Conservation (phyloP, 2,329 filamentous ascomycete genomes). For the Aspergillus tubingensis region DNA sequence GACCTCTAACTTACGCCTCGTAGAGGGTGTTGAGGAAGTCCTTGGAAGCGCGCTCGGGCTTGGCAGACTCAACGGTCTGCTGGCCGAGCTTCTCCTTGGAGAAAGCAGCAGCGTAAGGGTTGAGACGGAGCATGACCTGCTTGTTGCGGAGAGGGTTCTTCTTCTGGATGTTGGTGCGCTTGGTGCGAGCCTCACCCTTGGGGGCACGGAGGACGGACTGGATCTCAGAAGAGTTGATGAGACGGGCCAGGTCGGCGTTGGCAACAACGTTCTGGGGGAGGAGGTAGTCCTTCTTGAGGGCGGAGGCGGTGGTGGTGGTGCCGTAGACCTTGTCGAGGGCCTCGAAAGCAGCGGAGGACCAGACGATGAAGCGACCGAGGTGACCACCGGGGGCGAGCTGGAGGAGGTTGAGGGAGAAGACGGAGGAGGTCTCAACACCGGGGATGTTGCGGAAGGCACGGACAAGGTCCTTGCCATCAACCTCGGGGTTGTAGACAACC, state of each 20-base stretch:
- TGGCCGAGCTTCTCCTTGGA: slow-evolving; percentile 80
- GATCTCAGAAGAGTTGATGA: slow-evolving; percentile 99
- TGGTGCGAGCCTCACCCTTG: slow-evolving; percentile 86
- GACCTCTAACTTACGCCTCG: slow-evolving; percentile 50
- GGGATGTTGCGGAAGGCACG: slow-evolving; percentile 98
- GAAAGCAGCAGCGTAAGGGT: slow-evolving; percentile 94
- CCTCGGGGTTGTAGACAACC: slow-evolving; percentile 94
- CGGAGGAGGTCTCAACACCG: slow-evolving; percentile 93
- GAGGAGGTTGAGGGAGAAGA: slow-evolving; percentile 95
- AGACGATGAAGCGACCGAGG: slow-evolving; percentile 98
- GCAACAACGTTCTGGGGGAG: slow-evolving; percentile 88
- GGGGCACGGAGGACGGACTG: slow-evolving; percentile 92
- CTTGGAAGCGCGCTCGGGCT: slow-evolving; percentile 59
- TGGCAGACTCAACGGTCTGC: slow-evolving; percentile 63
- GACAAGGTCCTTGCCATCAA: slow-evolving; percentile 92
- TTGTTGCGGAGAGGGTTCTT: slow-evolving; percentile 99
- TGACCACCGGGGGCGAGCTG: slow-evolving; percentile 99
- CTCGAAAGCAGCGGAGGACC: slow-evolving; percentile 96
- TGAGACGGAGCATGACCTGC: slow-evolving; percentile 97
- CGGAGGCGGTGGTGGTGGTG: slow-evolving; percentile 82
- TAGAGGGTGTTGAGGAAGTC: slow-evolving; percentile 55
- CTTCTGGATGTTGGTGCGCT: slow-evolving; percentile 93
- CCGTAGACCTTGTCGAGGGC: slow-evolving; percentile 97
- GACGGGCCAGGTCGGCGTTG: slow-evolving; percentile 91
- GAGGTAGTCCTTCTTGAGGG: slow-evolving; percentile 98